Percentiles rank a stretch among this genome's conserved stretches.
Conservation (phyloP, 345 rosid species). For the Brassica cretica region DNA sequence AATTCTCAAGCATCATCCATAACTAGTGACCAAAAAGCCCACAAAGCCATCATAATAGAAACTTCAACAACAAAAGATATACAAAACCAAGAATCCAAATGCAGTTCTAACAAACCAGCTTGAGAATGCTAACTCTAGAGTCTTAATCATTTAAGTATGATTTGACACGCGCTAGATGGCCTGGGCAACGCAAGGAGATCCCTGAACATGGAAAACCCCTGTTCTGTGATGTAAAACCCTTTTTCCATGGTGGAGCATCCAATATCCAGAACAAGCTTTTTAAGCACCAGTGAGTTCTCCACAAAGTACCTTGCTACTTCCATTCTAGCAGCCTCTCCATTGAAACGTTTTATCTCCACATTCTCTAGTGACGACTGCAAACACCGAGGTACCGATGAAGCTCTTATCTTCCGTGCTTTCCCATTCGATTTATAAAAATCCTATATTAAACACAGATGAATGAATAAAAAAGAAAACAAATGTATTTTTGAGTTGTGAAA, state of each 20-base stretch:
- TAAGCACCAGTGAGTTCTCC: conserved; percentile 9
- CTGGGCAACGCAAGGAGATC: conserved; percentile 32
- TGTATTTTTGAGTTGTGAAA: not conserved
- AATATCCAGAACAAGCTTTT: conserved; percentile 13
- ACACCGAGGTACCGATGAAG: conserved; percentile 20
- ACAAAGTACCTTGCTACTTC: conserved; percentile 26
- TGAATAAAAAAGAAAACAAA: not conserved
- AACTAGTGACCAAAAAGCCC: not conserved
- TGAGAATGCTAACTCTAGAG: not conserved
- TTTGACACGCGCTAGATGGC: conserved; percentile 2
- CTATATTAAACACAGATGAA: not conserved
- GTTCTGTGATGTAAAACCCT: not conserved
- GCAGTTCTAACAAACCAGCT: not conserved
- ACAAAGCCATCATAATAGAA: not conserved
- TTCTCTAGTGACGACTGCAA: conserved; percentile 28
- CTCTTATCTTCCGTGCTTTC: not conserved
- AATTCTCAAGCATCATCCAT: not conserved
- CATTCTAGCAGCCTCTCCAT: conserved; percentile 8
- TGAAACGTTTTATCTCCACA: conserved; percentile 8
- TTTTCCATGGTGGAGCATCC: not conserved
- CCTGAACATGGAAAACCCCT: not conserved
- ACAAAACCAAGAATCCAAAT: not conserved
- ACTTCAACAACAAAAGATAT: not conserved
- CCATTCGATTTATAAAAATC: not conserved
- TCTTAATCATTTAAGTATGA: not conserved